Evolutionary conservation across 1,139 yeast species (phyloP).

Genomic region (Saccharomycopsis phalli): DNA sequence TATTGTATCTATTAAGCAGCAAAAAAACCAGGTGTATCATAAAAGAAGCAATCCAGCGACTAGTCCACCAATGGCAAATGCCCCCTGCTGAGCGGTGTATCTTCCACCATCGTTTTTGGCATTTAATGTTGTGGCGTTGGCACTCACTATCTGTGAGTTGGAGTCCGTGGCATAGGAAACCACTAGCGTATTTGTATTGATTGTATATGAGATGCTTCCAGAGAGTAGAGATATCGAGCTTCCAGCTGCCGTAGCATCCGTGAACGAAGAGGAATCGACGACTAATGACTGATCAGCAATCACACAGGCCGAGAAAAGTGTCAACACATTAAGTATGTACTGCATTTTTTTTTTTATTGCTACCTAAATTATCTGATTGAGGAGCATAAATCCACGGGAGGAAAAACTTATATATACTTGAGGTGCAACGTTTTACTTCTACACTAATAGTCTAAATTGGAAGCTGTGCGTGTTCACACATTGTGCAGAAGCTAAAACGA

Average conservation of each 20-base stretch:
- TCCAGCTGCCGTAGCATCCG: constrained; percentile 2
- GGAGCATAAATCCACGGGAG: too few species aligned
- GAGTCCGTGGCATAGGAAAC: constrained; percentile 17
- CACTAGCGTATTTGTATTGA: constrained; percentile 18
- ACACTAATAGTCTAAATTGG: too few species aligned
- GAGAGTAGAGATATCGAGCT: constrained; percentile 7
- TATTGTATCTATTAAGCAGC: too few species aligned
- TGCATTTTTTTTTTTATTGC: too few species aligned
- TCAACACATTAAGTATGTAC: background rate
- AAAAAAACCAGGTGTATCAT: constrained; percentile 1
- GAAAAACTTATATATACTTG: too few species aligned
- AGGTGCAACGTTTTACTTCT: too few species aligned
- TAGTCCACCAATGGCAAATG: constrained; percentile 11
- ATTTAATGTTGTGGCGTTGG: constrained; percentile 14
- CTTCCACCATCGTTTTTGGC: constrained; percentile 1
- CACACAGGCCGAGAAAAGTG: background rate
- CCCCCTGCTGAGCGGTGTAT: background rate
- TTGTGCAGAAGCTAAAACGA: too few species aligned
- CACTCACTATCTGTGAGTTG: constrained; percentile 15
- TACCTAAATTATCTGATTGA: too few species aligned
- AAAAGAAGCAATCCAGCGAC: constrained; percentile 13
- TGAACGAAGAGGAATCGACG: constrained; percentile 14
- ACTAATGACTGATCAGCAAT: constrained; percentile 14
- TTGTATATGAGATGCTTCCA: constrained; percentile 13
- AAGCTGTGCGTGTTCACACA: too few species aligned